phyloP scores from a whole-genome alignment of 257 asterid species.

The Solanum tarijense region DNA sequence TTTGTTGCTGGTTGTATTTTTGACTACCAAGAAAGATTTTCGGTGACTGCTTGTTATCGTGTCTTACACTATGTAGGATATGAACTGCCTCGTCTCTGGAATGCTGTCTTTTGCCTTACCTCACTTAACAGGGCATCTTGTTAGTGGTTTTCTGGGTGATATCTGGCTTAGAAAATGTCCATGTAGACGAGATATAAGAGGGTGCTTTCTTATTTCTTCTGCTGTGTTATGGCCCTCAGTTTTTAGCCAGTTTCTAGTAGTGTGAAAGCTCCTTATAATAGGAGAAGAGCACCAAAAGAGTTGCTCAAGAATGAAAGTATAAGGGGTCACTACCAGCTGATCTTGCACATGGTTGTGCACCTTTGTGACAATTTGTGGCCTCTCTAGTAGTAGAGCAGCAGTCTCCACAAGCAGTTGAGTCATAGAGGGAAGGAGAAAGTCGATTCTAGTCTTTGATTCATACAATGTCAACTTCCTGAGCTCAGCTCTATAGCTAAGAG shows the following conservation, averaged over 20 bases:
- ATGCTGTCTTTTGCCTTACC: neutral
- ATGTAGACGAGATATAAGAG: neutral
- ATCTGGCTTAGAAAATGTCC: too few relatives aligned
- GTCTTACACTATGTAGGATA: neutral
- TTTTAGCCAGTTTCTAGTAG: neutral
- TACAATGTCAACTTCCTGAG: neutral
- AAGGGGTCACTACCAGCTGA: neutral
- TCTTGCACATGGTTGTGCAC: neutral
- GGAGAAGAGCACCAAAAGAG: neutral
- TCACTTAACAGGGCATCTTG: neutral
- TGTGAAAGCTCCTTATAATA: neutral
- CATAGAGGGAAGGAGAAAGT: neutral
- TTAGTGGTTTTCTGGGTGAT: too few relatives aligned
- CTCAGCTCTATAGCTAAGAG: too few relatives aligned
- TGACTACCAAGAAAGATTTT: neutral
- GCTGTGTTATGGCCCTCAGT: neutral
- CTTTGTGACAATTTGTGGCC: neutral
- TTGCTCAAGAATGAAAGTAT: neutral
- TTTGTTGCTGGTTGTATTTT: neutral
- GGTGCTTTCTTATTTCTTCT: neutral
- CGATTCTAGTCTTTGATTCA: neutral
- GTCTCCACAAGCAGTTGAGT: too few relatives aligned
- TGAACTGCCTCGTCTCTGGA: neutral
- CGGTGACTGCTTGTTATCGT: neutral
- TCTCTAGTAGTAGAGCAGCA: neutral